A percentile compares a stretch with the other conserved stretches of the same genome.
Evolutionary conservation across 1,284 basidiomycete species (phyloP).

Genomic region (Tylopilus orsonianus): DNA sequence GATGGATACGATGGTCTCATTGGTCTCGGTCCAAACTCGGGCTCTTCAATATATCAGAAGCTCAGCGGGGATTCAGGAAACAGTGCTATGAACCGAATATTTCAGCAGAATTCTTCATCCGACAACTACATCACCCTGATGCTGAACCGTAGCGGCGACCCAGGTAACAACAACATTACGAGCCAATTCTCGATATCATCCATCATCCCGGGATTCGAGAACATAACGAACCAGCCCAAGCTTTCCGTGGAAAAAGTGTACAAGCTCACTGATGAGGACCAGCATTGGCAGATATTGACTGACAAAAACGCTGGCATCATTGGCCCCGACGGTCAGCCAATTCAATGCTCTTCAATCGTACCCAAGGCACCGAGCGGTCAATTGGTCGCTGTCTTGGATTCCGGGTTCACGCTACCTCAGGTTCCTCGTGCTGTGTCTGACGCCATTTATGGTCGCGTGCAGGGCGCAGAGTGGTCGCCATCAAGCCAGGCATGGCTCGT

Average conservation of each 20-base stretch:
- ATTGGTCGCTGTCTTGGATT: conserved; percentile 73
- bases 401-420: conserved; percentile 68
- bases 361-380: conserved; percentile 60
- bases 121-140: conserved; percentile 69
- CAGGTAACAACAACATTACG: conserved; percentile 53
- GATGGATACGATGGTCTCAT: conserved; percentile 71
- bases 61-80: conserved; percentile 51
- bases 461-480: conserved; percentile 67
- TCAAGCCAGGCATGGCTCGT: conserved; percentile 64
- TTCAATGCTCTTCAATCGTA: conserved; percentile 63
- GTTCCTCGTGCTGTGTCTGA: conserved; percentile 74
- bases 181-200: conserved; percentile 48
- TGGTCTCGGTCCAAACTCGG: conserved; percentile 72
- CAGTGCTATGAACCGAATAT: conserved; percentile 59
- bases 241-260: conserved; percentile 61
- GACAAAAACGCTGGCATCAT: conserved; percentile 62
- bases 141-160: conserved; percentile 60
- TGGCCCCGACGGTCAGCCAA: conserved; percentile 68
- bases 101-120: conserved; percentile 51
- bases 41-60: conserved; percentile 61
- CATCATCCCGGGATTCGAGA: conserved; percentile 54
- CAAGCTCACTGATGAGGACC: conserved; percentile 46
- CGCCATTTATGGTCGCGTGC: conserved; percentile 77
- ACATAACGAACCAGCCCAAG: conserved; percentile 60
- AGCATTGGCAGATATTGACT: conserved; percentile 76